These are phyloP conservation scores for Fraxinus quadrangulata DNA, from an alignment of 257 asterid species.

Conservation along the genomic window DNA sequence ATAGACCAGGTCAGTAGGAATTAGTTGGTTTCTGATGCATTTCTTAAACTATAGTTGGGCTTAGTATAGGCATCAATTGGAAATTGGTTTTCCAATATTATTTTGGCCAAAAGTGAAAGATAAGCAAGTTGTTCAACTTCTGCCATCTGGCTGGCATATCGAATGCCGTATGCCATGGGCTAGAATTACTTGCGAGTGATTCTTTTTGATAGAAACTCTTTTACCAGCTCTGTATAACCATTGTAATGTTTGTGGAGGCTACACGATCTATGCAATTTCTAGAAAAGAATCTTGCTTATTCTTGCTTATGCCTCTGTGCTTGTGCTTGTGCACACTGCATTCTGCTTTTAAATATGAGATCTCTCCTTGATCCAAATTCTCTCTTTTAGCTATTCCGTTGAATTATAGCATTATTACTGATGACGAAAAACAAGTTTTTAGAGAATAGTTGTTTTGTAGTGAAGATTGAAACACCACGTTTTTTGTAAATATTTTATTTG, in stretches of 20 bases:
- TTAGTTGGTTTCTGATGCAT: constrained; percentile 7
- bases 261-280: constrained; percentile 7
- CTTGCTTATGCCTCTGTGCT: not conserved
- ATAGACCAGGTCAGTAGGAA: not conserved
- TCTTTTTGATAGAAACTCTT: constrained; percentile 7
- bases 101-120: constrained; percentile 5
- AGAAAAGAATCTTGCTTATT: not conserved
- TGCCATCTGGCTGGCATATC: constrained; percentile 15
- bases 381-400: constrained; percentile 6
- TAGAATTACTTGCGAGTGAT: constrained; percentile 18
- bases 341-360: constrained; percentile 14
- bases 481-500: constrained; percentile 1
- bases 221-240: constrained; percentile 18
- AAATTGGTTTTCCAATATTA: not conserved
- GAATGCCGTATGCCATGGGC: constrained; percentile 7
- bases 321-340: constrained; percentile 23
- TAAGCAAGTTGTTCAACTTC: constrained; percentile 2
- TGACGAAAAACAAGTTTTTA: not conserved
- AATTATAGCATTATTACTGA: constrained; percentile 1
- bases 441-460: not conserved
- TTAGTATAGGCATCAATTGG: constrained; percentile 3
- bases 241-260: constrained; percentile 18
- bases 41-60: not conserved
- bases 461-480: not conserved
- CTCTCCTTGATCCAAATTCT: constrained; percentile 6